Evolutionary conservation across 805 yeast genomes (phyloP), one percentile per base, ranked within the genome.

Genomic region (Ascoidea asiatica): DNA sequence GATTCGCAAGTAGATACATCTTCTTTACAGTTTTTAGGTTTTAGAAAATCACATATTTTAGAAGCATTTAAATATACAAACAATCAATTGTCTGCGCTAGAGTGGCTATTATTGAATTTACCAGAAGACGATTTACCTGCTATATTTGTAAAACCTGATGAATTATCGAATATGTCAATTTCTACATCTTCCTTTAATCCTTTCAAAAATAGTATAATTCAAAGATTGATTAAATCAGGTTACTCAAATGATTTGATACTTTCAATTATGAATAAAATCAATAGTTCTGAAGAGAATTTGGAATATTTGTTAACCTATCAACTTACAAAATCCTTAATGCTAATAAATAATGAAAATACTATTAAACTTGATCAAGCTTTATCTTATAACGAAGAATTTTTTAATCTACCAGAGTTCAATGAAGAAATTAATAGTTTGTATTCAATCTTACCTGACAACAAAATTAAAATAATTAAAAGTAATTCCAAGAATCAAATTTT

Each of bases 41-140:
- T 90, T 54, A 72, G 88, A 46, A 60, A 64, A 35, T 55, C 72
- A 1, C 97, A 89, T 56, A 74, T 81, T 1, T 61, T 64, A 1
- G 97, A 90, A 54, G 78, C 96, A 0, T 61, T 85, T 41, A 62
- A 65, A 21, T 84, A 84, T 54, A 57, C 79, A 0, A 50, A 56
- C 3, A 53, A 70, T 1, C 68, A 76, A 45, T 66, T 71, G 1
- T 75, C 71, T 20, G 69, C 81, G 0, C 59, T 83, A 39, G 85
- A 80, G 48, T 83, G 92, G 90, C 69, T 90, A 18, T 62, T 90
- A 8, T 79, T 89, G 51, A 92, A 90, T 55, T 75, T 90, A 3
- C 97, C 97, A 0, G 97, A 92, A 50, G 97, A 89, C 56, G 98
- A 90, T 54, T 64, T 90, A 29, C 98, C 98, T 0, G 52, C 62